A percentile compares a stretch with the other conserved stretches of the same genome.
phyloP scores from a whole-genome alignment of 1,284 basidiomycete genomes.

The Ceratobasidium sp. region DNA sequence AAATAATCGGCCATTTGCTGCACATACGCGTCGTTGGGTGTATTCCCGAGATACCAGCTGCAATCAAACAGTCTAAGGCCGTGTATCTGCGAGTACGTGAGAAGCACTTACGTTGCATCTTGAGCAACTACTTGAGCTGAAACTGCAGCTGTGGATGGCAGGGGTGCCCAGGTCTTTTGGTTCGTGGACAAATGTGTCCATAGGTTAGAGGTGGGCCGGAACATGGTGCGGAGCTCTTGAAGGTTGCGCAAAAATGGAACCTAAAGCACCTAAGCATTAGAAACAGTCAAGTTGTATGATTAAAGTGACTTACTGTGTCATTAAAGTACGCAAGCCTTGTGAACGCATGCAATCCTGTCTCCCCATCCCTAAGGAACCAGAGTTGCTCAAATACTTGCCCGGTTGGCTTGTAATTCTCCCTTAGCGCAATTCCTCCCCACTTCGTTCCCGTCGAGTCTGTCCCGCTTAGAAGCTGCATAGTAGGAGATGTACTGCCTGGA shows the following conservation, averaged over 20 bases:
- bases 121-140: slow-evolving; percentile 52
- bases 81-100: no score
- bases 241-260: slow-evolving; percentile 50
- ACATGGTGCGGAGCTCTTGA: slow-evolving; percentile 52
- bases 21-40: slow-evolving; percentile 51
- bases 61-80: not conserved
- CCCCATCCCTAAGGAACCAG: slow-evolving; percentile 55
- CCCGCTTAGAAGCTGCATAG: slow-evolving; percentile 35
- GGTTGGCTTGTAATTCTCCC: slow-evolving; percentile 42
- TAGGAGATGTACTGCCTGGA: slow-evolving; percentile 39
- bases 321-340: slow-evolving; percentile 51
- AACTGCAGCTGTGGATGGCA: slow-evolving; percentile 52
- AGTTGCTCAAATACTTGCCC: slow-evolving; percentile 54
- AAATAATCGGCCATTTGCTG: slow-evolving; percentile 54
- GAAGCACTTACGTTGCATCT: slow-evolving; percentile 53
- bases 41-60: slow-evolving; percentile 53
- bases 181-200: slow-evolving; percentile 54
- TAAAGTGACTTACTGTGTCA: slow-evolving; percentile 43
- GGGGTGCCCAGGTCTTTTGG: slow-evolving; percentile 50
- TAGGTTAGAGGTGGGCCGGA: slow-evolving; percentile 51
- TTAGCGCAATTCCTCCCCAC: slow-evolving; percentile 32
- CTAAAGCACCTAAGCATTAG: not conserved
- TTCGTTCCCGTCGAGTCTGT: slow-evolving; percentile 45
- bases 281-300: not conserved
- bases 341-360: slow-evolving; percentile 54